Base-by-base conservation (phyloP, 257 asterid genomes). In the Solanum boliviense region DNA sequence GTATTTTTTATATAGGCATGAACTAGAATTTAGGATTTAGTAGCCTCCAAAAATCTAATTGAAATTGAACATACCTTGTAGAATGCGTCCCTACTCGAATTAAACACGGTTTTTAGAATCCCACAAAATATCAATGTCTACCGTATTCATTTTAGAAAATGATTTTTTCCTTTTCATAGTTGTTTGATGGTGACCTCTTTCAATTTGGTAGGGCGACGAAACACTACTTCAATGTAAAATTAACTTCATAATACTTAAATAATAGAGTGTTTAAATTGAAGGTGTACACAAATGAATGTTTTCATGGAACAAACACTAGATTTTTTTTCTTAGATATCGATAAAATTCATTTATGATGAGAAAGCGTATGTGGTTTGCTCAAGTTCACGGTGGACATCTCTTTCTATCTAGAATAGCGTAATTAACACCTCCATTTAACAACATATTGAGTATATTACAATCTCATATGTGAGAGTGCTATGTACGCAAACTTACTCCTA, bases 1-100 rank as follows among this genome's bases (percentile, higher is more conserved):
- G 0, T 18, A 16, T 2, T 21, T 52, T 52, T 52, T 52, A 18
- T 52, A 52, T 52, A 52, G 9, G 4, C 62, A 52, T 52, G n/a
- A 52, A 52, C 2, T 52, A 1, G 1, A 6, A 6, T 52, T 52
- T 52, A 2, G 4, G 2, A 0, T 52, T 16, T 3, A 18, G 0
- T 52, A 52, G 9, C 9, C 9, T 18, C 23, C 4, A 52, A 52
- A 52, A 18, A 16, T 52, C n/a, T 6, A 52, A 18, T 16, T 18
- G 9, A 52, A 52, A 52, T 52, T 52, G n/a, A 52, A 52, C 4
- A 18, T 13, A 52, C 9, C 62, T 52, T 6, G 3, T 52, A 52
- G 9, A 52, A 41, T 41, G 48, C 48, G 23, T 52, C 0, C 62
- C 9, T 6, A 52, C 9, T 52, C 23, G 4, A 52, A 5, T 18